Evolutionary conservation across 768 basidiomycete species (phyloP), one percentile per base, ranked within the genome.

Genomic region (Russula dissimulans): DNA sequence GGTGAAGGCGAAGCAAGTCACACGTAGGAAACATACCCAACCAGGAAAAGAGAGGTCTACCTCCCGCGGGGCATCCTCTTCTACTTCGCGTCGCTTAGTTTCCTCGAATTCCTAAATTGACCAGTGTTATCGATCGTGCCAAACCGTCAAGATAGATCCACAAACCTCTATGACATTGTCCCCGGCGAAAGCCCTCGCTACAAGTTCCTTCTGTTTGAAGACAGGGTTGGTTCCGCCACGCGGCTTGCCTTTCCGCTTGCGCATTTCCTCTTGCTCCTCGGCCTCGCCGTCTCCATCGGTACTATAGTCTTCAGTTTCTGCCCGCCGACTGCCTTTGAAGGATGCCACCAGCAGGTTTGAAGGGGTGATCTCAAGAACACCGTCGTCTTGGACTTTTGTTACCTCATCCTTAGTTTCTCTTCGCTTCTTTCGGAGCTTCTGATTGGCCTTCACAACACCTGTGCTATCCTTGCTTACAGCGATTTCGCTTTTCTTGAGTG

Each of bases 151-250:
- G 7, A 38, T 42, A 4, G 36, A 53, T 14, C 10, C 5, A 2
- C 84, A 38, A 67, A 92, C 92, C 73, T 89, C 85, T 6, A 97
- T 85, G 36, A 98, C 95, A 65, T 98, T 91, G 71, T 99, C 97
- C 3, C 93, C 95, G 1, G 95, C 95, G 75, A 99, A 99, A 0
- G 97, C 97, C 56, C 85, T 84, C 1, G 94, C 90, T 12, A 99
- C 94, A 12, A 98, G 77, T 65, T 98, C 93, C 42, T 91, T 80
- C 71, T 98, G 95, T 70, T 89, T 79, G 73, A 97, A 93, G 0
- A 89, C 88, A 54, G 79, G 81, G 0, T 82, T 70, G 26, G 69
- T 71, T 44, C 66, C 54, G 54, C 73, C 69, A 38, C 77, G 14
- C 18, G 6, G 18, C 12, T 58, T 82, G 57, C 69, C 75, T 68